Conservation (phyloP, 495 filamentous ascomycete species). For the Rhypophila decipiens region DNA sequence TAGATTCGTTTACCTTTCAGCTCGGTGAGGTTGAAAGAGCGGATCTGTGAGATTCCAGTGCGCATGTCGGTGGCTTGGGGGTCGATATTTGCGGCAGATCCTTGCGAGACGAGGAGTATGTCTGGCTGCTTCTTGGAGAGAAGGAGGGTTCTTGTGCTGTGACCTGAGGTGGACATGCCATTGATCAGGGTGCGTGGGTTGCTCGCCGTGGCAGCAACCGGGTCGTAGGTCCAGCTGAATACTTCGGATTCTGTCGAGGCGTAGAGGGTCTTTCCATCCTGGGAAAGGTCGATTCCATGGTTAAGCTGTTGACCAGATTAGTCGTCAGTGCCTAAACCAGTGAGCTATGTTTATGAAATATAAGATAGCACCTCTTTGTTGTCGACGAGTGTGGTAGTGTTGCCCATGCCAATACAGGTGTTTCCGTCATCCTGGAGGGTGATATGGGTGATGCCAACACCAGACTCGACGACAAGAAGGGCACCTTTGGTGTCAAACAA, state of each 20-base stretch:
- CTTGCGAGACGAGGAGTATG: constrained; percentile 55
- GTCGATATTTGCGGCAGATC: constrained; percentile 58
- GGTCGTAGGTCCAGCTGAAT: constrained; percentile 57
- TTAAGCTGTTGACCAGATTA: constrained; percentile 35
- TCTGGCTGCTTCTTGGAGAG: constrained; percentile 41
- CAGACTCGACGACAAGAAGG: constrained; percentile 54
- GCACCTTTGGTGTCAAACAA: constrained; percentile 53
- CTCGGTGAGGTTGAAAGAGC: constrained; percentile 53
- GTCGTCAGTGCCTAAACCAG: too few species aligned
- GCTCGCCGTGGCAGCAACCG: constrained; percentile 32
- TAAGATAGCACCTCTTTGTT: constrained; percentile 19
- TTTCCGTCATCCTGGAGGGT: constrained; percentile 41
- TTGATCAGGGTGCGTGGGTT: constrained; percentile 42
- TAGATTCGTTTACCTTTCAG: constrained; percentile 34
- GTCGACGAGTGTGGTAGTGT: constrained; percentile 21
- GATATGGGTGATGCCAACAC: constrained; percentile 49
- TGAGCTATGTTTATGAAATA: too few species aligned
- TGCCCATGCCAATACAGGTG: constrained; percentile 34
- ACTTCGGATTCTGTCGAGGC: constrained; percentile 53
- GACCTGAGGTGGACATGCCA: constrained; percentile 54
- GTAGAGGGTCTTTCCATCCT: constrained; percentile 57
- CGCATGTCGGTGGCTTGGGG: constrained; percentile 31
- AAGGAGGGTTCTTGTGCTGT: constrained; percentile 58
- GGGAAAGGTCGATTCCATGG: constrained; percentile 61
- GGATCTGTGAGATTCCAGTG: constrained; percentile 57